Evolutionary conservation across 2,329 filamentous ascomycete genomes (phyloP).

Genomic region (Cladosporium halotolerans): DNA sequence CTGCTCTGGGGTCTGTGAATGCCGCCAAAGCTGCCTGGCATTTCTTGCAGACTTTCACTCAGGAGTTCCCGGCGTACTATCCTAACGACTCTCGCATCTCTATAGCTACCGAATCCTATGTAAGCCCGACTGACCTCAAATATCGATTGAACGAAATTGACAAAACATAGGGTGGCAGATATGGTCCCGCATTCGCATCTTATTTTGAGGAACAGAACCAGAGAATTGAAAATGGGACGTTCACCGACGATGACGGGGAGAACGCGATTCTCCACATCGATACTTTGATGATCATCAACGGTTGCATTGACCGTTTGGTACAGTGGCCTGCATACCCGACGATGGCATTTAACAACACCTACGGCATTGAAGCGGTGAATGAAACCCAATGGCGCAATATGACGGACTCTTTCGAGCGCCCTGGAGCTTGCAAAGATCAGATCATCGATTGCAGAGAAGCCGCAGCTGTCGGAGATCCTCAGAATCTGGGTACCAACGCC

Average conservation of each 20-base stretch:
- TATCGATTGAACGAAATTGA: background rate
- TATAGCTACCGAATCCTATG: slow-evolving; percentile 46
- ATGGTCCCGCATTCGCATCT: slow-evolving; percentile 50
- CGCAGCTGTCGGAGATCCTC: slow-evolving; percentile 44
- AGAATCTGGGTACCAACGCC: slow-evolving; percentile 35
- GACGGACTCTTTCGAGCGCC: slow-evolving; percentile 38
- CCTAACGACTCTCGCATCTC: slow-evolving; percentile 52
- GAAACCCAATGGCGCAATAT: slow-evolving; percentile 40
- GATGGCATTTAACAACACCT: slow-evolving; percentile 50
- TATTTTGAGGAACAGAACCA: slow-evolving; percentile 55
- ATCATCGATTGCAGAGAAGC: slow-evolving; percentile 46
- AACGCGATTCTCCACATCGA: slow-evolving; percentile 33
- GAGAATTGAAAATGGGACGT: slow-evolving; percentile 35
- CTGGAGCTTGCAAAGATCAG: slow-evolving; percentile 49
- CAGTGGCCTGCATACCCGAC: slow-evolving; percentile 33
- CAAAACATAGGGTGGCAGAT: slow-evolving; percentile 37
- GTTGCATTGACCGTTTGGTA: slow-evolving; percentile 45
- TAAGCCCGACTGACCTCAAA: background rate
- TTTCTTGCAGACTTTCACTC: slow-evolving; percentile 56
- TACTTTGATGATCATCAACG: slow-evolving; percentile 50
- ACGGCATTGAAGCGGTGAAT: slow-evolving; percentile 47
- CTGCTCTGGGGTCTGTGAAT: slow-evolving; percentile 46
- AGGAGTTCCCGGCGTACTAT: slow-evolving; percentile 57
- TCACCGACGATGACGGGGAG: slow-evolving; percentile 12
- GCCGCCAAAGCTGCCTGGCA: slow-evolving; percentile 52